phyloP scores from a whole-genome alignment of 1,284 basidiomycete species.

The Heterobasidion parviporum region DNA sequence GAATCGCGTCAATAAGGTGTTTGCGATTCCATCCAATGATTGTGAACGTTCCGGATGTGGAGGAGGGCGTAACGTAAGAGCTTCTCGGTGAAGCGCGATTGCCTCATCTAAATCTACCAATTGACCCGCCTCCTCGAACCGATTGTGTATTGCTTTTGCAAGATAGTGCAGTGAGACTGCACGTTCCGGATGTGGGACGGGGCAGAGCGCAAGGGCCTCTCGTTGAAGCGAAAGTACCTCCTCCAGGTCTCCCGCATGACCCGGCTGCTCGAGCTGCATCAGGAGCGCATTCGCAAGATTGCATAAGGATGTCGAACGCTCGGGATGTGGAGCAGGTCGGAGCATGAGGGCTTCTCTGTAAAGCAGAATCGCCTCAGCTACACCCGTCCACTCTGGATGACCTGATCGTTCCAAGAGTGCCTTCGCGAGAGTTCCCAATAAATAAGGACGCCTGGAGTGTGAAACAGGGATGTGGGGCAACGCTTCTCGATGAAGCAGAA shows the following conservation, averaged over 20 bases:
- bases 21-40: neutral
- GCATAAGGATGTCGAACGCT: neutral
- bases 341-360: conserved; percentile 16
- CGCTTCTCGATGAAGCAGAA: neutral
- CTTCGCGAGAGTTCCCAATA: conserved; percentile 12
- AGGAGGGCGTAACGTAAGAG: too few relatives aligned
- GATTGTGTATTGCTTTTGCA: too few relatives aligned
- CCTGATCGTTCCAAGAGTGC: conserved; percentile 12
- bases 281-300: neutral
- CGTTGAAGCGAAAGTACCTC: neutral
- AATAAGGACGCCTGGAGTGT: conserved; percentile 13
- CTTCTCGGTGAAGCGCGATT: too few relatives aligned
- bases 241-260: neutral
- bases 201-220: too few relatives aligned
- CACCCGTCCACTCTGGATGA: conserved; percentile 15
- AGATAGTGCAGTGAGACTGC: too few relatives aligned
- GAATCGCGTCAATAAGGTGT: neutral
- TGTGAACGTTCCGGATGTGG: neutral
- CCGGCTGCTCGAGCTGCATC: neutral
- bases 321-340: conserved; percentile 13
- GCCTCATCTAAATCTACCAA: too few relatives aligned
- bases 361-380: conserved; percentile 20
- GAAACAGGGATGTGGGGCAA: conserved; percentile 13
- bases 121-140: neutral
- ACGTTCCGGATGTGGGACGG: too few relatives aligned